Evolutionary conservation across 2,329 filamentous ascomycete genomes (phyloP).

Genomic region (Huntiella abstrusa): DNA sequence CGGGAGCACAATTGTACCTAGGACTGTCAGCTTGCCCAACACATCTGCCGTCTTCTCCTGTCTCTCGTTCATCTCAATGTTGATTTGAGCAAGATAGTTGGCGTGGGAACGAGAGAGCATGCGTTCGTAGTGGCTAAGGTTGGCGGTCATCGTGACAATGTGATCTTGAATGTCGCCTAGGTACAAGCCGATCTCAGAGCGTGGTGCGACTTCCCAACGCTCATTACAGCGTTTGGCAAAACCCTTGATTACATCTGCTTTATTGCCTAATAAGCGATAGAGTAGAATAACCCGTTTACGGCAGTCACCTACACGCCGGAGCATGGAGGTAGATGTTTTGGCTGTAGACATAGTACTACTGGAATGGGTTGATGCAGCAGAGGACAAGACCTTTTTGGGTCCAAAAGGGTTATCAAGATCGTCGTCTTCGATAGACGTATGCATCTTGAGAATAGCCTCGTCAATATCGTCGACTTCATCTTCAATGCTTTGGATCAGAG

Average conservation of each 20-base stretch:
- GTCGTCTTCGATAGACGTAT: slow-evolving; percentile 28
- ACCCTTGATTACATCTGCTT: slow-evolving; percentile 97
- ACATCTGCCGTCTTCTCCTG: slow-evolving; percentile 93
- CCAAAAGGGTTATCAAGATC: not conserved
- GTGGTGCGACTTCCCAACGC: slow-evolving; percentile 87
- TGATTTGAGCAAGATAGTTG: slow-evolving; percentile 98
- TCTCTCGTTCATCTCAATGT: slow-evolving; percentile 95
- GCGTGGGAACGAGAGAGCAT: slow-evolving; percentile 79
- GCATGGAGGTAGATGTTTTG: slow-evolving; percentile 56
- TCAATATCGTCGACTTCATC: slow-evolving; percentile 96
- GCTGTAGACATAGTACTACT: slow-evolving; percentile 13
- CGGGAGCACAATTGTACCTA: slow-evolving; percentile 89
- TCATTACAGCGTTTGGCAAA: slow-evolving; percentile 98
- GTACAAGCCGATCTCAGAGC: slow-evolving; percentile 93
- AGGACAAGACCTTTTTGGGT: slow-evolving; percentile 14
- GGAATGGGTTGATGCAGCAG: slow-evolving; percentile 22
- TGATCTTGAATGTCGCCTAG: slow-evolving; percentile 97
- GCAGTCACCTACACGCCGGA: slow-evolving; percentile 79
- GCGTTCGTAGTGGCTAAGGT: slow-evolving; percentile 87
- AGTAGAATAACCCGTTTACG: slow-evolving; percentile 95
- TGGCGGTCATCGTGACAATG: slow-evolving; percentile 96
- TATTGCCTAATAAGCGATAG: slow-evolving; percentile 83
- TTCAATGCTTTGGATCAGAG: slow-evolving; percentile 81
- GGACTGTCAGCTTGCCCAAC: slow-evolving; percentile 79
- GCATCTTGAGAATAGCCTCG: slow-evolving; percentile 68